Percentiles rank a stretch among this genome's conserved stretches.
Conservation (phyloP, 345 rosid species). For the Pistacia atlantica region DNA sequence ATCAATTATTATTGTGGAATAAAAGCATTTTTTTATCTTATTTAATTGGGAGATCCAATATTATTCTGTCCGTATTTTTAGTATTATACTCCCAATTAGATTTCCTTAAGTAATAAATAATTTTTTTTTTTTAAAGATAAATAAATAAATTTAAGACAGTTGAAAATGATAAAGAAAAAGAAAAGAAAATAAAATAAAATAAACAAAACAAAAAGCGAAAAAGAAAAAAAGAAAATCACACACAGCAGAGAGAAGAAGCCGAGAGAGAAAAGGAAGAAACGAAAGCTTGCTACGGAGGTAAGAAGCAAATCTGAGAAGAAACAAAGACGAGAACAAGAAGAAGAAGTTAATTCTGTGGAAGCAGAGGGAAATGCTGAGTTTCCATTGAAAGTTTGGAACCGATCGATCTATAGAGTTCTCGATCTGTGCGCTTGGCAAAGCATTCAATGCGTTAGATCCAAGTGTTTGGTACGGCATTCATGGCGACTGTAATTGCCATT, state of each 20-base stretch:
- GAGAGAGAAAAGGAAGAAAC: slow-evolving; percentile 1
- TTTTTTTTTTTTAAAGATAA: neutral
- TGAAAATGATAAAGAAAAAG: neutral
- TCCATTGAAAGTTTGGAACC: slow-evolving; percentile 7
- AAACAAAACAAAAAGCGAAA: neutral
- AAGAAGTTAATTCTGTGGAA: slow-evolving; percentile 17
- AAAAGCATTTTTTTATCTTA: too few relatives aligned
- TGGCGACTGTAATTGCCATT: slow-evolving; percentile 27
- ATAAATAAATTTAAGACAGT: too few relatives aligned
- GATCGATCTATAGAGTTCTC: slow-evolving; percentile 31
- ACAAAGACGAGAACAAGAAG: neutral
- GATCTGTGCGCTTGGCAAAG: slow-evolving; percentile 30
- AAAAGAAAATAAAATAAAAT: neutral
- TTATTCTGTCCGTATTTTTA: too few relatives aligned
- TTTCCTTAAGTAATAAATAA: neutral
- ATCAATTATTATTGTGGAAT: too few relatives aligned
- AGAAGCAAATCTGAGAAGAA: slow-evolving; percentile 40
- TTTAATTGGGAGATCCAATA: too few relatives aligned
- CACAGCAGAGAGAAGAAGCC: slow-evolving; percentile 17
- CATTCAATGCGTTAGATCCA: slow-evolving; percentile 53
- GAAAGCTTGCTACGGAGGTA: slow-evolving; percentile 41
- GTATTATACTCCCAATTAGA: too few relatives aligned
- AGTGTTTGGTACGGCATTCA: slow-evolving; percentile 26
- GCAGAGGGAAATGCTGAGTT: slow-evolving; percentile 27
- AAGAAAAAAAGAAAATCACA: slow-evolving; percentile 17